phyloP scores from a whole-genome alignment of 176 grass and related monocot species.

The Dendrocalamus sinicus region DNA sequence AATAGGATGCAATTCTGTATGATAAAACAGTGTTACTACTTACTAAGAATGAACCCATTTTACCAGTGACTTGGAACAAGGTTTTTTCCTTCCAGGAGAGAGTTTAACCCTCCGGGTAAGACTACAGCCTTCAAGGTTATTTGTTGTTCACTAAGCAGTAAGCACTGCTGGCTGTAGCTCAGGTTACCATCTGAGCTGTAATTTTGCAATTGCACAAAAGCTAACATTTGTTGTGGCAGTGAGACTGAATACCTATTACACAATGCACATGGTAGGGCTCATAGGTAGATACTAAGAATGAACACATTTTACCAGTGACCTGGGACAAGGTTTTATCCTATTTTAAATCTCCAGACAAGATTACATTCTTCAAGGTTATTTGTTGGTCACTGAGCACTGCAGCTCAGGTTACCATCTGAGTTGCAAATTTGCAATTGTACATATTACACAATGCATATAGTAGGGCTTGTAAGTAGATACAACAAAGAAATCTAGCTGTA shows the following conservation, averaged over 20 bases:
- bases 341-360: neutral
- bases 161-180: neutral
- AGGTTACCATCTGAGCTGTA: conserved; percentile 15
- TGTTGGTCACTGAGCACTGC: neutral
- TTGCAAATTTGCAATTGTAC: conserved; percentile 2
- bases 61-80: neutral
- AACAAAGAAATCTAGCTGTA: conserved; percentile 15
- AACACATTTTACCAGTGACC: neutral
- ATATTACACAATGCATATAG: neutral
- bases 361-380: neutral
- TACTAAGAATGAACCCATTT: neutral
- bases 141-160: neutral
- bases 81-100: neutral
- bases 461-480: neutral
- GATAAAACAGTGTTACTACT: neutral
- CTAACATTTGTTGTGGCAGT: neutral
- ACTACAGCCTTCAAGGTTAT: neutral
- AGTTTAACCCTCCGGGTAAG: neutral
- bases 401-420: conserved; percentile 16
- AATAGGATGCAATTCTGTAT: neutral
- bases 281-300: neutral
- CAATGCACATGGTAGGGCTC: neutral
- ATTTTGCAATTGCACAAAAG: conserved; percentile 22
- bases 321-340: neutral
- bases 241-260: neutral